A percentile compares a stretch with the other conserved stretches of the same genome.
These are phyloP conservation scores for Yamadazyma phyllophila DNA, from an alignment of 805 yeast species.

Conservation along the genomic window DNA sequence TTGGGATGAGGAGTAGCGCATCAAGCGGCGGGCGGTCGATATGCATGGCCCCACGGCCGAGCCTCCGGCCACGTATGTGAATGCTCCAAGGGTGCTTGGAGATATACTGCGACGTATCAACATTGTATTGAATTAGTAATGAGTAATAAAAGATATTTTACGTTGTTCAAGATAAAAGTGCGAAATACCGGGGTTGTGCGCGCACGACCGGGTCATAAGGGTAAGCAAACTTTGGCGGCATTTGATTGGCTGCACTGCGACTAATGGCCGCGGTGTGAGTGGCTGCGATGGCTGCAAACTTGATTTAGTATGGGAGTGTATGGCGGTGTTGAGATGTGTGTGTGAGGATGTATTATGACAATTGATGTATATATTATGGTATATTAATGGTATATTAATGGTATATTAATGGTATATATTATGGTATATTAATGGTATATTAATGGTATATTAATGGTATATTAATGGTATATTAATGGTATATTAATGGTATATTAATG, in stretches of 20 bases:
- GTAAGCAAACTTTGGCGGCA: slow-evolving; percentile 14
- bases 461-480: no score
- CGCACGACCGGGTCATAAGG: slow-evolving; percentile 8
- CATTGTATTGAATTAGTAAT: background rate
- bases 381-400: no score
- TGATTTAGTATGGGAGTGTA: no score
- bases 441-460: no score
- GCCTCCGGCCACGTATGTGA: background rate
- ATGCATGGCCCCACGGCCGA: background rate
- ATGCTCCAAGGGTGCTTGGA: background rate
- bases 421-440: no score
- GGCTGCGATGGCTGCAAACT: background rate
- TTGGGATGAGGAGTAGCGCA: slow-evolving; percentile 20
- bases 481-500: no score
- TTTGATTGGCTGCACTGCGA: slow-evolving; percentile 14
- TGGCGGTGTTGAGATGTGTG: no score
- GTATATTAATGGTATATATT: no score
- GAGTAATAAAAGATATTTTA: slow-evolving; percentile 1
- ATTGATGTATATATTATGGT: no score
- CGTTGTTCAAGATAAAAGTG: background rate
- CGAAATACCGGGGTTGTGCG: slow-evolving; percentile 1
- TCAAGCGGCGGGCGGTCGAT: slow-evolving; percentile 7
- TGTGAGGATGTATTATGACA: no score
- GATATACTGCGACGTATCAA: slow-evolving; percentile 13
- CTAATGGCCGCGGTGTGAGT: slow-evolving; percentile 5